phyloP scores from a whole-genome alignment of 768 basidiomycete genomes.

The Fistulinella prunicolor region DNA sequence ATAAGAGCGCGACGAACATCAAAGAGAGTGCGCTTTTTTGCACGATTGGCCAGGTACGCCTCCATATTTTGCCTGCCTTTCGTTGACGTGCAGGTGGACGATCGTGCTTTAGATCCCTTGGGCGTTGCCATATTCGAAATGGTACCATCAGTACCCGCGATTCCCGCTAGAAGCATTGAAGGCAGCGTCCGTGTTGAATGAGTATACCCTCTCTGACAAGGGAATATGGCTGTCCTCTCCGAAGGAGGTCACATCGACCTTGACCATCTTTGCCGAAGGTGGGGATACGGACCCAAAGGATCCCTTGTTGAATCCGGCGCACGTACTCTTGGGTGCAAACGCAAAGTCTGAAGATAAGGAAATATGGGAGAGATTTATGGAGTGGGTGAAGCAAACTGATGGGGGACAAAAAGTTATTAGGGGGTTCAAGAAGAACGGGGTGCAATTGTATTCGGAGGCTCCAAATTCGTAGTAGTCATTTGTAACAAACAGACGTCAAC shows the following conservation, averaged over 20 bases:
- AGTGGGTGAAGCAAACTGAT: slow-evolving; percentile 39
- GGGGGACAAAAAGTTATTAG: slow-evolving; percentile 46
- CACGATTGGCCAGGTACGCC: slow-evolving; percentile 44
- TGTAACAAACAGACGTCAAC: slow-evolving; percentile 23
- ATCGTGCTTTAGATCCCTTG: slow-evolving; percentile 48
- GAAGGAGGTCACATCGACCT: slow-evolving; percentile 23
- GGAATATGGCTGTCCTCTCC: slow-evolving; percentile 49
- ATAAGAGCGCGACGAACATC: slow-evolving; percentile 60
- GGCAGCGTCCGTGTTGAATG: slow-evolving; percentile 45
- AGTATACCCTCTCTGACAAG: slow-evolving; percentile 54
- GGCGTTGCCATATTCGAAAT: slow-evolving; percentile 49
- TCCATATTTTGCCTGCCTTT: slow-evolving; percentile 3
- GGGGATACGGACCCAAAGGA: slow-evolving; percentile 37
- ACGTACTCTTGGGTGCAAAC: slow-evolving; percentile 38
- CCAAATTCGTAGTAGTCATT: slow-evolving; percentile 6
- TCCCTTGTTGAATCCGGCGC: slow-evolving; percentile 47
- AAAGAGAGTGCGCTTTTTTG: slow-evolving; percentile 51
- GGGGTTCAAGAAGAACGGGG: slow-evolving; percentile 36
- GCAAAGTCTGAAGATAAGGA: slow-evolving; percentile 24
- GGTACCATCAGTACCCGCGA: slow-evolving; percentile 58
- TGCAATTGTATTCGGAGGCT: slow-evolving; percentile 33
- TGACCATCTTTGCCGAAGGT: slow-evolving; percentile 43
- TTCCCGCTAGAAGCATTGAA: slow-evolving; percentile 49
- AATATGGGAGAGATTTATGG: slow-evolving; percentile 39
- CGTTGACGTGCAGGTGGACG: not conserved